Conservation (phyloP, 2,329 filamentous ascomycete genomes). For the Epichloe uncinata region DNA sequence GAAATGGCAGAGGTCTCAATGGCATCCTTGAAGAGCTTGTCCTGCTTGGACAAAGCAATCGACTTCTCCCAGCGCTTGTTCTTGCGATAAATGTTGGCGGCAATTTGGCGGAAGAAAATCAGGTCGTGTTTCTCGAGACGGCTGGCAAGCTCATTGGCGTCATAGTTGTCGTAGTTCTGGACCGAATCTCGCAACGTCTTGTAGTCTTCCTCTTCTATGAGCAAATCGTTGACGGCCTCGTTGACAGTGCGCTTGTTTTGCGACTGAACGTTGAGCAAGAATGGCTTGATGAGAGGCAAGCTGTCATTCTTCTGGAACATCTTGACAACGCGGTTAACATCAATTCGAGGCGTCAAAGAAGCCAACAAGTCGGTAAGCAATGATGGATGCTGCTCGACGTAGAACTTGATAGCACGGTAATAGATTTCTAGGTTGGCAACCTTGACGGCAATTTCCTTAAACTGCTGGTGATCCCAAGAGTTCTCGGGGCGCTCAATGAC, state of each 20-base stretch:
- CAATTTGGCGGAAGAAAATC: constrained; percentile 98
- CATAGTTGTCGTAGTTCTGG: constrained; percentile 98
- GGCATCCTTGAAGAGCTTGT: constrained; percentile 98
- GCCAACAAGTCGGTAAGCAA: constrained; percentile 92
- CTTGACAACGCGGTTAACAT: constrained; percentile 97
- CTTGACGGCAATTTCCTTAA: constrained; percentile 98
- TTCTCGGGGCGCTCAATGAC: constrained; percentile 97
- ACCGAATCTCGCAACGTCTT: constrained; percentile 97
- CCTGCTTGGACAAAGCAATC: constrained; percentile 93
- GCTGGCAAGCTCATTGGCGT: constrained; percentile 80
- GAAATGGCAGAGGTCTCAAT: constrained; percentile 96
- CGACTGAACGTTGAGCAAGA: constrained; percentile 86
- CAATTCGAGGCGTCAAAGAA: constrained; percentile 80
- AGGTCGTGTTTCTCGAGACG: constrained; percentile 94
- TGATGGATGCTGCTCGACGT: constrained; percentile 91
- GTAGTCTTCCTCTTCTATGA: constrained; percentile 98
- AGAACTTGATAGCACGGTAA: constrained; percentile 94
- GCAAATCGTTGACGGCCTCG: constrained; percentile 90
- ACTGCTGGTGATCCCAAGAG: constrained; percentile 98
- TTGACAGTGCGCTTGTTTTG: constrained; percentile 99
- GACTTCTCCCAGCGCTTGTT: constrained; percentile 99
- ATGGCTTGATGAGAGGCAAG: constrained; percentile 94
- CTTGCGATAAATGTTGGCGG: constrained; percentile 96
- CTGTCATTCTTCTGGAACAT: constrained; percentile 99
- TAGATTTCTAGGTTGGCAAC: constrained; percentile 98